Evolutionary conservation across 2,329 filamentous ascomycete genomes (phyloP).

Genomic region (Verticillium klebahnii): DNA sequence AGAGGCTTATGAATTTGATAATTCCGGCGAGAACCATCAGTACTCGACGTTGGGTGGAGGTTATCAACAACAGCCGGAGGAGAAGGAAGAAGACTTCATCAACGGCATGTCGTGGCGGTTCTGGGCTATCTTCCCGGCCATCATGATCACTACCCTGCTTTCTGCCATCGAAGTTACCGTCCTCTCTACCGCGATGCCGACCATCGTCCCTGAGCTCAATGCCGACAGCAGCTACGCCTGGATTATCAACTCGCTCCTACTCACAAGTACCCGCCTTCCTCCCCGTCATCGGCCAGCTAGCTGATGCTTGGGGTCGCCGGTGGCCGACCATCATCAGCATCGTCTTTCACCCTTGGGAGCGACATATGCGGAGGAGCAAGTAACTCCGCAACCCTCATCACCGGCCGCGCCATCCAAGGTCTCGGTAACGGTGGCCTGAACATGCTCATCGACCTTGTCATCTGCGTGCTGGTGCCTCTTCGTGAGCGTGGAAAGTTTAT

Average conservation of each 20-base stretch:
- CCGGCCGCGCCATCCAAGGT: conserved; percentile 25
- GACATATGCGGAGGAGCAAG: conserved; percentile 25
- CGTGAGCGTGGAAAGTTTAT: conserved; percentile 37
- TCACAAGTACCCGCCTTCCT: conserved; percentile 50
- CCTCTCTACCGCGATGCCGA: conserved; percentile 21
- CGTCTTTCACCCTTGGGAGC: conserved; percentile 30
- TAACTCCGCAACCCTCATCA: conserved; percentile 29
- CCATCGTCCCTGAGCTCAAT: conserved; percentile 16
- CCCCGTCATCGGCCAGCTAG: conserved; percentile 60
- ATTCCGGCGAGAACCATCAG: not conserved
- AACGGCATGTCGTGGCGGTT: not conserved
- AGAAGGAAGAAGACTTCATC: not conserved
- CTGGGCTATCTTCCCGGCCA: not conserved
- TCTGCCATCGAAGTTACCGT: conserved; percentile 19
- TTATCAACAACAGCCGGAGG: not conserved
- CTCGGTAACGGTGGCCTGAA: conserved; percentile 30
- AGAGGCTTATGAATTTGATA: not conserved
- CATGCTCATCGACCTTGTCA: conserved; percentile 29
- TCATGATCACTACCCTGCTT: conserved; percentile 2
- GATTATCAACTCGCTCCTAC: conserved; percentile 20
- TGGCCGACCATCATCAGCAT: conserved; percentile 28
- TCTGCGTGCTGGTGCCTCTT: conserved; percentile 38
- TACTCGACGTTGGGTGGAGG: not conserved
- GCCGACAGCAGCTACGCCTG: conserved; percentile 19
- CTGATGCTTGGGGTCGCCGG: conserved; percentile 37